Evolutionary conservation across 2,329 filamentous ascomycete genomes (phyloP), one percentile per base, ranked within the genome.

Genomic region (Geosmithia putterillii): DNA sequence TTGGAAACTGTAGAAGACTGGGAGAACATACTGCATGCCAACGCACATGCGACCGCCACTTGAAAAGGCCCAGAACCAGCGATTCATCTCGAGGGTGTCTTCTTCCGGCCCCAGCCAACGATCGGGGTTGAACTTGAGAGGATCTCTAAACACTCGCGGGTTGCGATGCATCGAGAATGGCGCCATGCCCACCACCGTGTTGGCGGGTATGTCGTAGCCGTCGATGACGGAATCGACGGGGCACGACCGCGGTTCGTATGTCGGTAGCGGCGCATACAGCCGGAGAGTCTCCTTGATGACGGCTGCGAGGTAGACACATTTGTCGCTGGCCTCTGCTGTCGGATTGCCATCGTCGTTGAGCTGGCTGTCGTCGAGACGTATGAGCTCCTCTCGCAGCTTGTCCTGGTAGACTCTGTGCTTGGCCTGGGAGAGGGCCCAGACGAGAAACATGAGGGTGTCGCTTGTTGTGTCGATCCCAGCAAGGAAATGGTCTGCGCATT

Each of bases 391-490:
- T 8, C 60, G 54, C 19, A 38, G 19, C 36, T 18, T 38, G 19
- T 38, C 36, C 36, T 38, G 36, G 36, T 18, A 38, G 9, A n/a
- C 9, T n/a, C 17, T 39, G 28, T 32, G 10, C 28, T 12, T 32
- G 0, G 64, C 65, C 1, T 60, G 57, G 0, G 71, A 74, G 1
- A 76, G 58, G 0, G 64, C 56, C 66, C 68, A 74, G 14, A 74
- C 56, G 0, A 66, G 52, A 45, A 71, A 74, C 63, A 71, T 71
- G 2, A 72, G 46, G 0, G 69, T 69, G 41, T 75, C 69, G 20
- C 66, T 67, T 1, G 69, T 73, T 0, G 71, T 74, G 45, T 74
- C 67, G 7, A 73, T 70, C 0, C 70, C 71, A 0, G 70, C 71
- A 1, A 71, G 57, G 9, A 75, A 59, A 45, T 75, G 71, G 43